Conservation (phyloP, 2,329 filamentous ascomycete species). For the Fusarium sp. region DNA sequence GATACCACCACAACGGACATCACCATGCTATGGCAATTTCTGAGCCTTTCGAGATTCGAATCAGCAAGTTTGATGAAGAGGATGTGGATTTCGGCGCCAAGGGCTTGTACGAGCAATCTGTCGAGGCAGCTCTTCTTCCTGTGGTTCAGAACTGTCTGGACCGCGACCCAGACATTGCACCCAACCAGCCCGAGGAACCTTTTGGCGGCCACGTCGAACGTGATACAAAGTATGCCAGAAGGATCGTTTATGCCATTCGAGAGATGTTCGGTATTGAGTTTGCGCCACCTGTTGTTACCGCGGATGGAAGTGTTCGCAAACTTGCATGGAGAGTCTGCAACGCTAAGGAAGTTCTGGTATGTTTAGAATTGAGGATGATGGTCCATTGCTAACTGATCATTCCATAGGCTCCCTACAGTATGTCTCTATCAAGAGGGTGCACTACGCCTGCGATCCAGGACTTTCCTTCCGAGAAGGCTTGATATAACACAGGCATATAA, state of each 20-base stretch:
- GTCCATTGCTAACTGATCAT: slow-evolving; percentile 1
- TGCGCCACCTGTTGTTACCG: slow-evolving; percentile 88
- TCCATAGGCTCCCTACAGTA: slow-evolving; percentile 74
- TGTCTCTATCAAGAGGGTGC: slow-evolving; percentile 72
- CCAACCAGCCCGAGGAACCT: slow-evolving; percentile 78
- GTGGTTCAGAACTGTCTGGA: slow-evolving; percentile 94
- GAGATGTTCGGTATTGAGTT: slow-evolving; percentile 99
- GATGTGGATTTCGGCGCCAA: slow-evolving; percentile 71
- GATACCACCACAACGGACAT: slow-evolving; percentile 93
- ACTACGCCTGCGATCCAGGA: slow-evolving; percentile 66
- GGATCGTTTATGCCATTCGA: slow-evolving; percentile 92
- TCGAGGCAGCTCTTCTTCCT: slow-evolving; percentile 82
- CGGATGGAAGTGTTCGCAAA: slow-evolving; percentile 90
- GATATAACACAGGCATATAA: background rate
- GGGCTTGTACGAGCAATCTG: slow-evolving; percentile 71
- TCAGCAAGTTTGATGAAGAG: slow-evolving; percentile 82
- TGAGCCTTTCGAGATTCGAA: slow-evolving; percentile 89
- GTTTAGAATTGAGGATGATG: slow-evolving; percentile 49
- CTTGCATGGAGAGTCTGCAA: slow-evolving; percentile 95
- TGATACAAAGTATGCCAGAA: slow-evolving; percentile 86
- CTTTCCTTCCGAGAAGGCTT: slow-evolving; percentile 48
- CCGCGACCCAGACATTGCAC: slow-evolving; percentile 89
- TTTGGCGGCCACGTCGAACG: slow-evolving; percentile 89
- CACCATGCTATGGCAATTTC: slow-evolving; percentile 96
- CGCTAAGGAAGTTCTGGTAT: slow-evolving; percentile 92